These are phyloP conservation scores for Arthrobotrys musiformis DNA, from an alignment of 2,329 filamentous ascomycete genomes.

Conservation along the genomic window DNA sequence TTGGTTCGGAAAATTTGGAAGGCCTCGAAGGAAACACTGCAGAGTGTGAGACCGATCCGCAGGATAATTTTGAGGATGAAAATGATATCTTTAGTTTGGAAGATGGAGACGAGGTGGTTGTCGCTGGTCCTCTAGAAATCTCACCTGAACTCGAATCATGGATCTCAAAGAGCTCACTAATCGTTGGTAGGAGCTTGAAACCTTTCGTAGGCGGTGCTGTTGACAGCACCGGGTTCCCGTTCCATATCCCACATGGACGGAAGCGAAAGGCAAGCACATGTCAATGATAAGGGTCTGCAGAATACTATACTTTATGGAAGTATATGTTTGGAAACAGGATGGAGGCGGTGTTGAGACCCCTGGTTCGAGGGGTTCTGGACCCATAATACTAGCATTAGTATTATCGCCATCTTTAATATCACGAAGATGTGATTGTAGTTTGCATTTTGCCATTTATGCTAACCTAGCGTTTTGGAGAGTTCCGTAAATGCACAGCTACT, in stretches of 20 bases:
- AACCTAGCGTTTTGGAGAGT: slow-evolving; percentile 26
- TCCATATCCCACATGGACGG: slow-evolving; percentile 40
- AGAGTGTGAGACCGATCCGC: slow-evolving; percentile 28
- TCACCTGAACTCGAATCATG: slow-evolving; percentile 52
- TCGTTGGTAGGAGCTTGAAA: slow-evolving; percentile 51
- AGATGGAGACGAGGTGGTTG: slow-evolving; percentile 33
- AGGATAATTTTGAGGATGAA: slow-evolving; percentile 2
- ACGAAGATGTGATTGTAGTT: slow-evolving; percentile 22
- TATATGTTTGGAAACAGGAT: slow-evolving; percentile 51
- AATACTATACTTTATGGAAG: neutral
- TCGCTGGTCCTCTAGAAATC: slow-evolving; percentile 31
- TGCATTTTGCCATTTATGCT: slow-evolving; percentile 24
- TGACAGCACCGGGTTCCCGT: slow-evolving; percentile 2
- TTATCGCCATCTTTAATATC: neutral
- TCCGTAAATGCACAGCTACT: slow-evolving; percentile 27
- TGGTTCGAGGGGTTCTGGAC: slow-evolving; percentile 19
- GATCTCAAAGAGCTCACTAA: slow-evolving; percentile 55
- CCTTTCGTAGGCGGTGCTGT: slow-evolving; percentile 29
- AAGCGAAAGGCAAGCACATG: slow-evolving; percentile 55
- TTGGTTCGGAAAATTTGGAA: slow-evolving; percentile 26
- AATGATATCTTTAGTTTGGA: slow-evolving; percentile 37
- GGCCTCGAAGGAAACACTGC: slow-evolving; percentile 24
- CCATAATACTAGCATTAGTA: slow-evolving; percentile 32
- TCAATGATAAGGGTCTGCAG: slow-evolving; percentile 34
- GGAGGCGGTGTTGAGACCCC: slow-evolving; percentile 50